These are phyloP conservation scores for Phytopythium litorale DNA, from an alignment of 352 stramenopile genomes.

Conservation along the genomic window DNA sequence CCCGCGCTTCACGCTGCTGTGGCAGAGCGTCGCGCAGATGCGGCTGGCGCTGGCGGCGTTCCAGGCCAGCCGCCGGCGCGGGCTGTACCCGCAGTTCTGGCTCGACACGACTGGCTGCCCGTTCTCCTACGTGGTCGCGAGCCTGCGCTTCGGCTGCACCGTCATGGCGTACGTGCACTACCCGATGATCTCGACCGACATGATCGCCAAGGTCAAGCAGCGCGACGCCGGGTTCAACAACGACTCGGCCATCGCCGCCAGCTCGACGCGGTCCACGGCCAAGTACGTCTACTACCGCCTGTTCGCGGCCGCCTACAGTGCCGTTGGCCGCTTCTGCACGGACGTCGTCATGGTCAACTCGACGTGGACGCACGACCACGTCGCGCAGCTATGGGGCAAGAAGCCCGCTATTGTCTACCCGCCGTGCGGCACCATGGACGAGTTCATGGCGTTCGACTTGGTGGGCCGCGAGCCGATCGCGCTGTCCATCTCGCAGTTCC, in stretches of 20 bases:
- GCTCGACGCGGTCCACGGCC: slow-evolving; percentile 66
- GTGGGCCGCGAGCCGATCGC: slow-evolving; percentile 68
- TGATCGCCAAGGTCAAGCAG: slow-evolving; percentile 94
- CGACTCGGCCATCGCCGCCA: slow-evolving; percentile 72
- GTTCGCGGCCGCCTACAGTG: slow-evolving; percentile 92
- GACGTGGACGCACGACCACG: slow-evolving; percentile 96
- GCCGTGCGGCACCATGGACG: slow-evolving; percentile 90
- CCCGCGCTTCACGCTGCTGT: slow-evolving; percentile 93
- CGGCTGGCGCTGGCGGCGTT: slow-evolving; percentile 89
- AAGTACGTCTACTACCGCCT: slow-evolving; percentile 97
- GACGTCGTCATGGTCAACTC: slow-evolving; percentile 97
- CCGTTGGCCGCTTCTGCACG: slow-evolving; percentile 80
- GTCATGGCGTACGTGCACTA: slow-evolving; percentile 99
- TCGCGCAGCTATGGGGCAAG: slow-evolving; percentile 91
- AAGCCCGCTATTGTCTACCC: slow-evolving; percentile 90
- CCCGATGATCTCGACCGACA: slow-evolving; percentile 99
- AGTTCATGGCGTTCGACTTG: slow-evolving; percentile 69
- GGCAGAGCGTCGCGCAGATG: slow-evolving; percentile 95
- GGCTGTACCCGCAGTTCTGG: slow-evolving; percentile 87
- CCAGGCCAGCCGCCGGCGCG: slow-evolving; percentile 28
- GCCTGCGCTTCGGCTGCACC: slow-evolving; percentile 71
- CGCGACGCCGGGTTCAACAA: slow-evolving; percentile 95
- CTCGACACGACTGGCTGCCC: slow-evolving; percentile 97
- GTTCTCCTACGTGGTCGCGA: slow-evolving; percentile 96
- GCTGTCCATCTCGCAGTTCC: slow-evolving; percentile 97